A percentile compares a stretch with the other conserved stretches of the same genome.
These are phyloP conservation scores for Adenanthera pavonina DNA, from an alignment of 306 rosid species.

Conservation along the genomic window DNA sequence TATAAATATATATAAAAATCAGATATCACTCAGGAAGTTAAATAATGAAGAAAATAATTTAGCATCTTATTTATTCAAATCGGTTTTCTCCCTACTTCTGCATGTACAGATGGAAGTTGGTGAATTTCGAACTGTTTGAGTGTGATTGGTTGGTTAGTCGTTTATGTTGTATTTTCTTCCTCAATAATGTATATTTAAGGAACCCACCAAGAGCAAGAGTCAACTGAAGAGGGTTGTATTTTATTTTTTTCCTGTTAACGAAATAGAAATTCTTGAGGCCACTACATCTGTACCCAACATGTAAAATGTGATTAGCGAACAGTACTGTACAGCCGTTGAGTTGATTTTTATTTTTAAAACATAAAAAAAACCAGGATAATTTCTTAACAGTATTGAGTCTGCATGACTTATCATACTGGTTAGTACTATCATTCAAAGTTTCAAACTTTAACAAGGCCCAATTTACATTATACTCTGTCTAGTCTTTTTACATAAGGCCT, in stretches of 20 bases:
- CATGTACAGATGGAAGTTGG: neutral
- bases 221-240: neutral
- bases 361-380: too few species aligned
- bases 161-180: neutral
- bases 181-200: neutral
- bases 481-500: too few species aligned
- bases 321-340: too few species aligned
- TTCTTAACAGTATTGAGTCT: too few species aligned
- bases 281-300: neutral
- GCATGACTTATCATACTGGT: too few species aligned
- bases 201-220: neutral
- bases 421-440: too few species aligned
- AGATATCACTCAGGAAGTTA: constrained; percentile 23
- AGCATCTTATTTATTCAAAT: neutral
- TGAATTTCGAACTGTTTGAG: neutral
- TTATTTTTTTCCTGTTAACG: too few species aligned
- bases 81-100: neutral
- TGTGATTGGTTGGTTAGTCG: neutral
- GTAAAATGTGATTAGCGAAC: too few species aligned
- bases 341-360: too few species aligned
- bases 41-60: neutral
- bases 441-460: too few species aligned
- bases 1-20: constrained; percentile 18
- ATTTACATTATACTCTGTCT: too few species aligned
- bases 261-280: neutral